Evolutionary conservation across 192 early-diverging fungal genomes (phyloP).

Genomic region (Coemansia brasiliensis): DNA sequence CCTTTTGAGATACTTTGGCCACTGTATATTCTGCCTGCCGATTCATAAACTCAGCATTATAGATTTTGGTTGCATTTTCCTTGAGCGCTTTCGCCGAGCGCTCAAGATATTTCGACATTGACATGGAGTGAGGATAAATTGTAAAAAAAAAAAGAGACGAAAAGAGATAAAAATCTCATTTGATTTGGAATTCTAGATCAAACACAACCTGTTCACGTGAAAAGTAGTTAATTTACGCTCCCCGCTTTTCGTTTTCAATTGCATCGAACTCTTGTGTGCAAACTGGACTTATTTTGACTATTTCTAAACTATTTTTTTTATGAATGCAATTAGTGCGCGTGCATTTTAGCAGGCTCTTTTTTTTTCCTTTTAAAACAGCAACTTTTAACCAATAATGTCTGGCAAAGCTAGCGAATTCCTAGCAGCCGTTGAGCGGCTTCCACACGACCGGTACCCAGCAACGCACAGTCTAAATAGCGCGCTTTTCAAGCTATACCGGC

Average conservation of each 20-base stretch:
- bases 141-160: background rate
- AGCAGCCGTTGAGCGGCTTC: constrained; percentile 31
- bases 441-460: constrained; percentile 34
- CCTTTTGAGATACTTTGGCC: constrained; percentile 60
- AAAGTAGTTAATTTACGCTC: too few relatives aligned
- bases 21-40: constrained; percentile 76
- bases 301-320: constrained; percentile 2
- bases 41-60: constrained; percentile 44
- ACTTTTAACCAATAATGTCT: constrained; percentile 2
- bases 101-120: constrained; percentile 29
- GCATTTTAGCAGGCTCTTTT: background rate
- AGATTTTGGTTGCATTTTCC: constrained; percentile 25
- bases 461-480: constrained; percentile 19
- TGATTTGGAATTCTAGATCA: background rate
- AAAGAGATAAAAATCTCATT: background rate
- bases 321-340: background rate
- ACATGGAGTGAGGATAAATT: too few relatives aligned
- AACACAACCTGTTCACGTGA: background rate
- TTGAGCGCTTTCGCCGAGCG: constrained; percentile 35
- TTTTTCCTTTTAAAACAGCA: background rate
- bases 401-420: constrained; percentile 32
- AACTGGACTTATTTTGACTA: too few relatives aligned
- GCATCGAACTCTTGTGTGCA: too few relatives aligned
- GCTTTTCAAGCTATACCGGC: constrained; percentile 1
- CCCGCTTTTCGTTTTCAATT: too few relatives aligned